Conservation (phyloP, 2,329 filamentous ascomycete genomes). For the Sarocladium strictum region DNA sequence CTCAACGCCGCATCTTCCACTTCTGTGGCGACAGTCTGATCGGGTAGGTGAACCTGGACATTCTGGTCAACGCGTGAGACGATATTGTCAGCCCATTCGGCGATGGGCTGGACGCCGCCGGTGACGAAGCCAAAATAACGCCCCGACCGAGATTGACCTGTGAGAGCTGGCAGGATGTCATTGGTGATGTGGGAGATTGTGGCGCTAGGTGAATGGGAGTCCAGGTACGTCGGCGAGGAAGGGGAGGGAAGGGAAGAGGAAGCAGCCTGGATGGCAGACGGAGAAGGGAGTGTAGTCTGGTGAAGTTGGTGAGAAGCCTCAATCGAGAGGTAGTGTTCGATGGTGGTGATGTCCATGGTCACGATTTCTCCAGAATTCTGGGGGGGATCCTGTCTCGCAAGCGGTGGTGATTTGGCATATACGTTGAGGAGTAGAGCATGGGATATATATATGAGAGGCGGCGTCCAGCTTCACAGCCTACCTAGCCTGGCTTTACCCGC, state of each 20-base stretch:
- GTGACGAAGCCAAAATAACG: conserved; percentile 89
- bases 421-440: not conserved
- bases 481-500: not conserved
- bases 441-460: not conserved
- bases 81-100: conserved; percentile 77
- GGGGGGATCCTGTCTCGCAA: not conserved
- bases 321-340: not conserved
- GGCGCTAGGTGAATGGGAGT: conserved; percentile 21
- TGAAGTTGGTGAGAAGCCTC: not conserved
- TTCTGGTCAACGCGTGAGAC: conserved; percentile 79
- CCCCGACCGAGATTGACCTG: conserved; percentile 55
- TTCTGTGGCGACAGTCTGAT: conserved; percentile 67
- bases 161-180: conserved; percentile 54
- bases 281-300: conserved; percentile 28
- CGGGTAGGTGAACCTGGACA: conserved; percentile 72
- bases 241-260: conserved; percentile 33
- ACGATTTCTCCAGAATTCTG: no score
- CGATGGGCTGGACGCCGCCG: conserved; percentile 72
- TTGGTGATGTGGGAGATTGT: conserved; percentile 35
- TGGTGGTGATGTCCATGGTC: conserved; percentile 15
- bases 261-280: conserved; percentile 27
- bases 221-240: conserved; percentile 24
- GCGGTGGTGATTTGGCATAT: not conserved
- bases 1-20: conserved; percentile 68
- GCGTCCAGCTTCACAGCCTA: not conserved